Conservation (phyloP, 169 alveolate species). For the Plasmodium blacklocki region DNA sequence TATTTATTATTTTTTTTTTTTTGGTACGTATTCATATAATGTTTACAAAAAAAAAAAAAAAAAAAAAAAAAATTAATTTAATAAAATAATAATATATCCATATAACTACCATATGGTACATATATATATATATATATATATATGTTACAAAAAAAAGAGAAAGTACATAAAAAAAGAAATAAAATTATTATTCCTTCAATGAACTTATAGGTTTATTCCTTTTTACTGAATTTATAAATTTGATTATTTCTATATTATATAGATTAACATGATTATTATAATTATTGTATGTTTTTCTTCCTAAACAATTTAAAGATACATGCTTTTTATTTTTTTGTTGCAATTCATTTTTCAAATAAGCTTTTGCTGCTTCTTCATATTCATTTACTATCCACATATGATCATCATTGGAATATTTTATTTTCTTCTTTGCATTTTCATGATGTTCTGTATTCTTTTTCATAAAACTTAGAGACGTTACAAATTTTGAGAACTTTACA, state of each 20-base stretch:
- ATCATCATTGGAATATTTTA: constrained; percentile 65
- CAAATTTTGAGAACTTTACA: constrained; percentile 62
- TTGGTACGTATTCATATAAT: no score
- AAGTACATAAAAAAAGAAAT: not conserved
- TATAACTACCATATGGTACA: no score
- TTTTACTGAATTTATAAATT: constrained; percentile 54
- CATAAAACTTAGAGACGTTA: constrained; percentile 72
- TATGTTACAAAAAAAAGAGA: not conserved
- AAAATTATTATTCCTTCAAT: constrained; percentile 11
- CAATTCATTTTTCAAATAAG: constrained; percentile 31
- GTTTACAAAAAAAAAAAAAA: no score
- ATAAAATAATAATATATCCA: no score
- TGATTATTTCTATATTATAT: constrained; percentile 57
- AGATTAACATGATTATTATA: constrained; percentile 40
- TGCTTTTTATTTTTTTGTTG: constrained; percentile 44
- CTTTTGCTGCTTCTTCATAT: constrained; percentile 52
- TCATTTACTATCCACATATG: constrained; percentile 71
- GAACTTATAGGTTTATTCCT: constrained; percentile 58
- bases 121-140: not conserved
- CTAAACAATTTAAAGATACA: constrained; percentile 66
- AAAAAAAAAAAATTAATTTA: no score
- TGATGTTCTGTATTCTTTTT: constrained; percentile 56
- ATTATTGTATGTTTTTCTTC: constrained; percentile 64
- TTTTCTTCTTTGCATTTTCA: constrained; percentile 58
- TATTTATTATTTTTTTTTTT: no score